Evolutionary conservation across 164 flowering plant species (phyloP).

Genomic region (Nymphaea colorata): DNA sequence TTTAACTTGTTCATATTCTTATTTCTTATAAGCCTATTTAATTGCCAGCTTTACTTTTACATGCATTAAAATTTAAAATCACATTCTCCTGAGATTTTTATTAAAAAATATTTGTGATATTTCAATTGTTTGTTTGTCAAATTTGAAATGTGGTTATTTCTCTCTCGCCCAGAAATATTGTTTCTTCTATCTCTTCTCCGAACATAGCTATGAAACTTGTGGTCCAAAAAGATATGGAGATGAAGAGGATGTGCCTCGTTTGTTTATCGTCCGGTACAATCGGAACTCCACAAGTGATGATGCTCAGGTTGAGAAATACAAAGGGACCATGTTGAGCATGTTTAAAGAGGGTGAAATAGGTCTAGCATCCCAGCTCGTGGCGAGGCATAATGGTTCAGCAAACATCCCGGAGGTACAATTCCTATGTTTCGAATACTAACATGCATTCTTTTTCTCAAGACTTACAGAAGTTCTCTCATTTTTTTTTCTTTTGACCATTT

Average conservation of each 20-base stretch:
- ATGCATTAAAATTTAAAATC: too few relatives aligned
- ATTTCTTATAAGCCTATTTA: too few relatives aligned
- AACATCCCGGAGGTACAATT: slow-evolving; percentile 50
- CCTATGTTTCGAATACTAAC: too few relatives aligned
- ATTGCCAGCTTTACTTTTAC: too few relatives aligned
- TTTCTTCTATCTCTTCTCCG: slow-evolving; percentile 57
- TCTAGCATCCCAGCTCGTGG: slow-evolving; percentile 84
- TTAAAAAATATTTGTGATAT: too few relatives aligned
- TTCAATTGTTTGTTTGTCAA: too few relatives aligned
- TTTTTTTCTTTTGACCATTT: too few relatives aligned
- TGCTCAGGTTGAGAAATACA: slow-evolving; percentile 25
- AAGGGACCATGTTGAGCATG: slow-evolving; percentile 27
- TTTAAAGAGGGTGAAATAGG: slow-evolving; percentile 30
- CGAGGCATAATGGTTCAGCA: slow-evolving; percentile 64
- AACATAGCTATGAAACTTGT: slow-evolving; percentile 67
- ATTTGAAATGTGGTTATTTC: too few relatives aligned
- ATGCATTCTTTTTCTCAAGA: too few relatives aligned
- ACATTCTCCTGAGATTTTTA: too few relatives aligned
- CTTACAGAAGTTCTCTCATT: too few relatives aligned
- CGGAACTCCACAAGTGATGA: slow-evolving; percentile 44
- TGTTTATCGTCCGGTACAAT: slow-evolving; percentile 74
- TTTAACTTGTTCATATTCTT: too few relatives aligned
- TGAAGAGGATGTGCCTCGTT: slow-evolving; percentile 43
- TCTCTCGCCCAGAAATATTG: slow-evolving; percentile 55
- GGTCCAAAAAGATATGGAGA: slow-evolving; percentile 55